Evolutionary conservation across 2,329 filamentous ascomycete genomes (phyloP), one percentile per base, ranked within the genome.

Genomic region (Fusarium tanahbumbuense): DNA sequence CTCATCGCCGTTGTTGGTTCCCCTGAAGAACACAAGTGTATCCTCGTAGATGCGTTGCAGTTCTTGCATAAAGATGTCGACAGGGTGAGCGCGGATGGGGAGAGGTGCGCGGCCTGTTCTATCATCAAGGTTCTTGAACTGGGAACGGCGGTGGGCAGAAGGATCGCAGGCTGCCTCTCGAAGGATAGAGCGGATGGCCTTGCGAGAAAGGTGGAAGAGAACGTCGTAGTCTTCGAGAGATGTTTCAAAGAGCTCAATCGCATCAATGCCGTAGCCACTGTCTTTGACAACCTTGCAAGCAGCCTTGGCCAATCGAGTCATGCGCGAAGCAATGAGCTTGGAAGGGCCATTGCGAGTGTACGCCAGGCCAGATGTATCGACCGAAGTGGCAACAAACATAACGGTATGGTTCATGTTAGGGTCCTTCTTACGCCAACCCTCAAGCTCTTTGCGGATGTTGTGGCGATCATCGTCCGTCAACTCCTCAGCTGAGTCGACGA

Each of bases 381-480:
- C 83, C 56, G 92, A 92, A 0, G 93, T 94, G 4, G 93, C 93
- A 6, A 91, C 91, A 75, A 98, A 92, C 41, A 98, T 82, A 20
- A 92, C 90, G 5, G 93, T 88, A 66, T 89, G 90, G 80, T 96
- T 97, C 90, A 98, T 92, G 56, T 87, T 89, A 2, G 94, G 94
- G 75, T 99, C 96, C 56, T 96, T 90, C 70, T 92, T 93, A 61
- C 96, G 88, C 93, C 93, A 97, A 16, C 91, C 90, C 66, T 93
- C 89, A 61, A 98, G 91, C 22, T 91, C 89, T 6, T 90, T 92
- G 40, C 85, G 86, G 68, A 96, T 89, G 5, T 84, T 82, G 32
- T 87, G 81, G 13, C 91, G 85, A 30, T 92, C 88, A 13, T 87
- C 82, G 10, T 83, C 80, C 10, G 87, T 87, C 76, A 97, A 84